A percentile compares a stretch with the other conserved stretches of the same genome.
Conservation (phyloP, 331 rosid species). For the Quercus tomentella region DNA sequence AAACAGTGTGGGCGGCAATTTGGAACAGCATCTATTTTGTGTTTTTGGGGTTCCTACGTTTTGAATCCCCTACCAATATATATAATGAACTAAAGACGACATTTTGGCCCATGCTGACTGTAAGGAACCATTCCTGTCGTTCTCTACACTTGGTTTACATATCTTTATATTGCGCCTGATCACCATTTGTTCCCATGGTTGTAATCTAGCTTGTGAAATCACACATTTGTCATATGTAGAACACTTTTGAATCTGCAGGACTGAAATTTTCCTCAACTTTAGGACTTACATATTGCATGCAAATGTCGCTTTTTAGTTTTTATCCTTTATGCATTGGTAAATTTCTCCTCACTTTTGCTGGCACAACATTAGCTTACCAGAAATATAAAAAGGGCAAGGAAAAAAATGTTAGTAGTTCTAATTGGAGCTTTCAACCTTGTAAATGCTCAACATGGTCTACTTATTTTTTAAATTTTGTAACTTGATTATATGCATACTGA, state of each 20-base stretch:
- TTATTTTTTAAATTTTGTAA: neutral
- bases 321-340: neutral
- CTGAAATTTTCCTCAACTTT: neutral
- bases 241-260: neutral
- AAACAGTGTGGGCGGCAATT: slow-evolving; percentile 83
- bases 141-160: neutral
- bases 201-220: neutral
- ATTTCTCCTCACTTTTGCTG: neutral
- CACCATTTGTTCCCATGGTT: slow-evolving; percentile 7
- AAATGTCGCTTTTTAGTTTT: neutral
- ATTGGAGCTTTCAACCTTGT: neutral
- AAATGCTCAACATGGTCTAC: neutral
- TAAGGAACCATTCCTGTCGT: slow-evolving; percentile 38
- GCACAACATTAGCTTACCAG: neutral
- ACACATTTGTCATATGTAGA: neutral
- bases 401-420: neutral
- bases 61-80: slow-evolving; percentile 45
- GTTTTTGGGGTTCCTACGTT: slow-evolving; percentile 72
- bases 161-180: slow-evolving; percentile 10
- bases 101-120: slow-evolving; percentile 81
- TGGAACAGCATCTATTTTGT: slow-evolving; percentile 94
- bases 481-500: neutral
- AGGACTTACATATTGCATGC: neutral
- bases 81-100: slow-evolving; percentile 68
- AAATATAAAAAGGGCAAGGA: neutral